Base-by-base conservation (phyloP, 2,329 filamentous ascomycete species). In the Colletotrichum plurivorum region DNA sequence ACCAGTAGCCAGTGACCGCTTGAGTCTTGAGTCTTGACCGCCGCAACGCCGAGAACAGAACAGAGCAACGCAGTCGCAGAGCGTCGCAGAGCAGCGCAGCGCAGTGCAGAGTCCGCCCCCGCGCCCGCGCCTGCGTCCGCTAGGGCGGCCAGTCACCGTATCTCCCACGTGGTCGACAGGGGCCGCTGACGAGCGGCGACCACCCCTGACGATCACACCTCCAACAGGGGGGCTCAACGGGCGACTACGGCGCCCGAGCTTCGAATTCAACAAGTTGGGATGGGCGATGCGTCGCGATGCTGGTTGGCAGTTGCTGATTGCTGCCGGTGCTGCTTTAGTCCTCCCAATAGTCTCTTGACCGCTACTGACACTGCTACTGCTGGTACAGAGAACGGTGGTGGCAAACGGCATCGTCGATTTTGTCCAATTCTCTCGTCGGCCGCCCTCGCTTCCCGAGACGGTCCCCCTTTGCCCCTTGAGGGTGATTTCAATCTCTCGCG, bases 191-290 rank as follows among this genome's bases (percentile, higher is more conserved):
- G 46, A 57, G 55, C 54, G 27, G 48, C 51, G n/a, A 57, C 39
- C 45, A 67, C 67, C 67, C 67, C 67, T 67, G 67, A 62, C 51
- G 56, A 69, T 69, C 67, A 67, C 52, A 67, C 63, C 51, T 55
- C 25, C 27, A 53, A 51, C 55, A 56, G 65, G 65, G 65, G 31
- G 31, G 27, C 48, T 53, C 13, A 49, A 64, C 53, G 53, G 62
- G 18, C 36, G 60, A 64, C 39, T 48, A 48, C 55, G 46, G 55
- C 49, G 48, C 53, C 59, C 58, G 58, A 56, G 20, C 41, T 39
- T 43, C 49, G 43, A 20, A 55, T 59, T 57, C 64, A 57, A 27
- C 64, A 57, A 27, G 54, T 48, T 25, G 16, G 41, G 53, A 53
- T 10, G 27, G 41, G 41, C 57, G 41, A 41, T 49, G 43, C 25